A percentile compares a stretch with the other conserved stretches of the same genome.
These are phyloP conservation scores for Malus asiatica DNA, from an alignment of 306 rosid genomes.

Conservation along the genomic window DNA sequence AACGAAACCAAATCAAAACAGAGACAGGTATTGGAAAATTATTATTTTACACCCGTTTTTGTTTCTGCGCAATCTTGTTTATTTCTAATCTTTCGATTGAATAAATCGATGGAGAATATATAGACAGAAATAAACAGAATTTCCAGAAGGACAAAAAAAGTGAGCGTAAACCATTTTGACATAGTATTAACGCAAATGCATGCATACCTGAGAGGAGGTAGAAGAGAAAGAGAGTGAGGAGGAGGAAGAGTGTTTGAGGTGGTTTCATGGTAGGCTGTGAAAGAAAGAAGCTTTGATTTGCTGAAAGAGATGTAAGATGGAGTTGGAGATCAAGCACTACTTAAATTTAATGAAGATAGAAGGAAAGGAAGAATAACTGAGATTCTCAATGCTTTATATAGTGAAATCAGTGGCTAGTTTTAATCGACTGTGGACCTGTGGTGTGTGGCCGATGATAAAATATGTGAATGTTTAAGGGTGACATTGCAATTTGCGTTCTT, in stretches of 20 bases:
- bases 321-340: background rate
- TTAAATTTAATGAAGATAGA: background rate
- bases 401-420: background rate
- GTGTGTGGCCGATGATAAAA: background rate
- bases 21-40: background rate
- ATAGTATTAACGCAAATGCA: background rate
- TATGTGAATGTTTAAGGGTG: background rate
- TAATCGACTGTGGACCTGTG: background rate
- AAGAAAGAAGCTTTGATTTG: background rate
- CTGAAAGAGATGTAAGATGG: background rate
- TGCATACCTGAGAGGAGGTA: background rate
- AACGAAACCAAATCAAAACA: background rate
- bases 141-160: background rate
- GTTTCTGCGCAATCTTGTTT: background rate
- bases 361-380: background rate
- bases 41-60: background rate
- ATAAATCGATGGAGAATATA: background rate
- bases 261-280: background rate
- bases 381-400: background rate
- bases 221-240: conserved; percentile 15
- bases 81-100: background rate
- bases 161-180: background rate
- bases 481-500: background rate
- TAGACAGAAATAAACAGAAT: background rate
- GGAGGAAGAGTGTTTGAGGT: conserved; percentile 5